phyloP scores from a whole-genome alignment of 768 basidiomycete species.

The Cystofilobasidium capitatum region DNA sequence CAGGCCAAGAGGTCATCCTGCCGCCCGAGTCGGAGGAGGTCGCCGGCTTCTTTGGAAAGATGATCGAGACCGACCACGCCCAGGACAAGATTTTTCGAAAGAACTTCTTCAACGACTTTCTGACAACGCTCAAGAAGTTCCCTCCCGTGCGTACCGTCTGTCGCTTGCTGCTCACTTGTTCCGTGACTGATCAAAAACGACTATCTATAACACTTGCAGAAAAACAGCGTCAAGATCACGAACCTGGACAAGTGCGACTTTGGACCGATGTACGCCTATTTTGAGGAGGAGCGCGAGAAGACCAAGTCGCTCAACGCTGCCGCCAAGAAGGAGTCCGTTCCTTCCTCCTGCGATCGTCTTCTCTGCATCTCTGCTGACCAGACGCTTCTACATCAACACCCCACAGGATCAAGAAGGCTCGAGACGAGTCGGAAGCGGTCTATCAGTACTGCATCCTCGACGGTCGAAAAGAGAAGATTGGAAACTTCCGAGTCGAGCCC shows the following conservation, averaged over 20 bases:
- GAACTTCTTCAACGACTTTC: conserved; percentile 93
- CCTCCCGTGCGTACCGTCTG: conserved; percentile 61
- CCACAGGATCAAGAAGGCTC: conserved; percentile 65
- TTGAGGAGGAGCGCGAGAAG: conserved; percentile 83
- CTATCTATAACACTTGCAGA: conserved; percentile 37
- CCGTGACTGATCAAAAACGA: no score
- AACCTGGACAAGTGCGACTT: conserved; percentile 81
- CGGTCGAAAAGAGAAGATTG: conserved; percentile 93
- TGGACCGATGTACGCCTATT: conserved; percentile 83
- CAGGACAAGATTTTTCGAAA: conserved; percentile 77
- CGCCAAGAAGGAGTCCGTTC: conserved; percentile 70
- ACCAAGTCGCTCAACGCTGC: conserved; percentile 74
- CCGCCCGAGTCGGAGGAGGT: conserved; percentile 87
- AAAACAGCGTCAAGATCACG: conserved; percentile 62
- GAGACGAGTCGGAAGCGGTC: conserved; percentile 71
- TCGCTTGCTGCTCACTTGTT: conserved; percentile 32
- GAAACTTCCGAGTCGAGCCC: conserved; percentile 96
- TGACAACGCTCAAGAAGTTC: conserved; percentile 60
- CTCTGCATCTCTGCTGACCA: no score
- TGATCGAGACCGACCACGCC: conserved; percentile 86
- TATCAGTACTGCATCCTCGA: conserved; percentile 82
- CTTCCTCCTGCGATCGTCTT: neutral
- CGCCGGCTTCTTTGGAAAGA: conserved; percentile 86
- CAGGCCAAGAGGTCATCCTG: conserved; percentile 69
- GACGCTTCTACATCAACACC: no score